A percentile compares a stretch with the other conserved stretches of the same genome.
Evolutionary conservation across 176 grass and related monocot species (phyloP).

Genomic region (Miscanthus lutarioriparius): DNA sequence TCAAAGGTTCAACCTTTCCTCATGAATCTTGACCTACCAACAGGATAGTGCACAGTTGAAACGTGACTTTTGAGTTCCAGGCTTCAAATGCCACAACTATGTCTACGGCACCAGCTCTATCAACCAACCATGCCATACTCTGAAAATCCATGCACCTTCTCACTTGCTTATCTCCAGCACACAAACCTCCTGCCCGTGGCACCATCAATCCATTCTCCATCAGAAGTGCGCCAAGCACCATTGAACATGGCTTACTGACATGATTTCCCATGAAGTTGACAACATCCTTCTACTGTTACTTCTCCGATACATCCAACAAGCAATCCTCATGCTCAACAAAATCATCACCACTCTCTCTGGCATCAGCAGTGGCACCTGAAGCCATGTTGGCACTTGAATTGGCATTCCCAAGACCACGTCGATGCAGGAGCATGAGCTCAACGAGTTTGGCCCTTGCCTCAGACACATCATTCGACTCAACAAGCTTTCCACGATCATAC

Average conservation of each 20-base stretch:
- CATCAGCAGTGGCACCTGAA: neutral
- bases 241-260: neutral
- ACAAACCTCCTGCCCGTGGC: neutral
- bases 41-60: neutral
- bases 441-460: conserved; percentile 68
- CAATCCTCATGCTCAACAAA: conserved; percentile 17
- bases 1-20: neutral
- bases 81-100: neutral
- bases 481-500: conserved; percentile 58
- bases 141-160: neutral
- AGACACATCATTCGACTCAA: conserved; percentile 70
- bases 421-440: conserved; percentile 76
- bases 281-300: neutral
- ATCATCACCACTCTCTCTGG: neutral
- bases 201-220: neutral
- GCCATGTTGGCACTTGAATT: conserved; percentile 39
- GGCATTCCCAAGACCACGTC: conserved; percentile 46
- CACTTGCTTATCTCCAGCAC: neutral
- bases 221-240: neutral
- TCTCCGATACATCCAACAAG: conserved; percentile 4
- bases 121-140: neutral
- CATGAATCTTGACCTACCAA: neutral
- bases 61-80: neutral
- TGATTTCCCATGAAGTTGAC: neutral
- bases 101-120: neutral